A percentile compares a stretch with the other conserved stretches of the same genome.
phyloP scores from a whole-genome alignment of 345 rosid species.

The Arabidopsis suecica region DNA sequence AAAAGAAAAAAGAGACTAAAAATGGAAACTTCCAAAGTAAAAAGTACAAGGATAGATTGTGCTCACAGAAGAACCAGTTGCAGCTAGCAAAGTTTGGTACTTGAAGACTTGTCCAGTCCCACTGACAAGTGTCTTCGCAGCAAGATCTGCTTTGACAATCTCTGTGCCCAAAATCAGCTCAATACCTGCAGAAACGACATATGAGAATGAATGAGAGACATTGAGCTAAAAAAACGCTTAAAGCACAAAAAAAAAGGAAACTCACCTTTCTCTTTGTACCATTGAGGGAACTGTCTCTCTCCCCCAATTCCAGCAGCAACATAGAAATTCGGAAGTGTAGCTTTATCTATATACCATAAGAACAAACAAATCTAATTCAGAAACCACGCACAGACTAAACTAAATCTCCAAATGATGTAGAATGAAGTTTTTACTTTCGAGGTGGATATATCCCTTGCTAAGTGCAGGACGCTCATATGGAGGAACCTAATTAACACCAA shows the following conservation, averaged over 20 bases:
- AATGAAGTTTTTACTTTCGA: constrained; percentile 40
- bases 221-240: not conserved
- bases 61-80: constrained; percentile 74
- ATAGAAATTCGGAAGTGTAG: constrained; percentile 71
- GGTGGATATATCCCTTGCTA: constrained; percentile 89
- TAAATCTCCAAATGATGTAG: not conserved
- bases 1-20: not conserved
- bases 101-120: constrained; percentile 70
- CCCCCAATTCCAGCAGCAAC: constrained; percentile 94
- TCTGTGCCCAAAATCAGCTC: constrained; percentile 79
- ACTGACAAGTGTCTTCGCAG: constrained; percentile 65
- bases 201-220: not conserved
- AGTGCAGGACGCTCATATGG: constrained; percentile 98
- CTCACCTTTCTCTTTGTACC: constrained; percentile 72
- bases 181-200: constrained; percentile 52
- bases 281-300: constrained; percentile 75
- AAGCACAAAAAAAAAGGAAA: not conserved
- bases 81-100: constrained; percentile 71
- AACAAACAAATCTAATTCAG: not conserved
- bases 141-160: constrained; percentile 84
- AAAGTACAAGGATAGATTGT: not conserved
- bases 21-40: not conserved
- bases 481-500: constrained; percentile 50
- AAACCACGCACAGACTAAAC: not conserved
- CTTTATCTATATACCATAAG: constrained; percentile 34